These are phyloP conservation scores for Podospora comata DNA, from an alignment of 495 filamentous ascomycete species.

Conservation along the genomic window DNA sequence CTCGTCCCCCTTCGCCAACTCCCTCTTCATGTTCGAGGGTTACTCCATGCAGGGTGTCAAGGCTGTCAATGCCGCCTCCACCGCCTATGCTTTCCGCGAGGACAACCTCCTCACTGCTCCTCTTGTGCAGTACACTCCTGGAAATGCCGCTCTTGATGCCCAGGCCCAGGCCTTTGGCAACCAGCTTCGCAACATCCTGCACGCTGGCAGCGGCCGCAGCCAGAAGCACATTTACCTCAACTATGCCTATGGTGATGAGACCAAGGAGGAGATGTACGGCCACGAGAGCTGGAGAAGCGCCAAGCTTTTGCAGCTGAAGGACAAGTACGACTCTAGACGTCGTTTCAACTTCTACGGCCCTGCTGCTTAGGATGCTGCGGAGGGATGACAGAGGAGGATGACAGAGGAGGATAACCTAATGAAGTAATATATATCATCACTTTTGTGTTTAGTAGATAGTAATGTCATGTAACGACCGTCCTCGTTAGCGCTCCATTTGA, in stretches of 20 bases:
- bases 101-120: conserved; percentile 47
- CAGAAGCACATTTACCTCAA: conserved; percentile 55
- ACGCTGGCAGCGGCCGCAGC: conserved; percentile 34
- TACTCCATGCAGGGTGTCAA: conserved; percentile 50
- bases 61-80: conserved; percentile 30
- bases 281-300: conserved; percentile 48
- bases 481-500: neutral
- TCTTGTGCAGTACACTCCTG: conserved; percentile 39
- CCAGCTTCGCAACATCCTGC: conserved; percentile 43
- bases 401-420: no score
- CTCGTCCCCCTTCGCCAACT: conserved; percentile 30
- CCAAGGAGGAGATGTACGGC: conserved; percentile 46
- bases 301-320: conserved; percentile 47
- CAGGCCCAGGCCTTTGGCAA: conserved; percentile 39
- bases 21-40: conserved; percentile 55
- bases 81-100: conserved; percentile 45
- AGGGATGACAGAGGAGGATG: no score
- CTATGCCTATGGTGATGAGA: conserved; percentile 58
- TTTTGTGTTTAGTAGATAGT: neutral
- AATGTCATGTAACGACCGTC: neutral
- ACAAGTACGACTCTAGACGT: conserved; percentile 48
- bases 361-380: conserved; percentile 24
- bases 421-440: no score
- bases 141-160: conserved; percentile 32
- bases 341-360: conserved; percentile 54